Percentiles rank a stretch among this genome's conserved stretches.
Conservation (phyloP, 495 filamentous ascomycete species). For the Penicillium mononematosum region DNA sequence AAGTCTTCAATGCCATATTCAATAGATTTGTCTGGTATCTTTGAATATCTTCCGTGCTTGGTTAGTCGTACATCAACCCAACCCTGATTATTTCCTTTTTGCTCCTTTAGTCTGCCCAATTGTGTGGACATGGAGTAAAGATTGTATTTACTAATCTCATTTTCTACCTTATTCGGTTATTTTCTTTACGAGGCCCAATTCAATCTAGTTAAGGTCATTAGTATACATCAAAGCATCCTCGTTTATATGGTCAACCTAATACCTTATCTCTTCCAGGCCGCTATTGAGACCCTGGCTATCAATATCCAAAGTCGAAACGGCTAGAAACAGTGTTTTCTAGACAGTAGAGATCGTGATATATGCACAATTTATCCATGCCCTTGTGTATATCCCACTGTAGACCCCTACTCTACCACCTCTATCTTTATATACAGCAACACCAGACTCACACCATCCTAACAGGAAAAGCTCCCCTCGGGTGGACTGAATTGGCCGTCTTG, state of each 20-base stretch:
- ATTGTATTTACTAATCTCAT: neutral
- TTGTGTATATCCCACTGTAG: neutral
- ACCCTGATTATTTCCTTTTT: neutral
- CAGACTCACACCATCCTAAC: slow-evolving; percentile 5
- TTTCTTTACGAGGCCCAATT: neutral
- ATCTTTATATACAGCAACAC: neutral
- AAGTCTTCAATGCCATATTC: neutral
- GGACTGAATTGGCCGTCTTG: slow-evolving; percentile 2
- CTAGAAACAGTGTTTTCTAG: neutral
- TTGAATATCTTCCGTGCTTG: neutral
- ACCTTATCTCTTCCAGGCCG: neutral
- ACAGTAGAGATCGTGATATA: neutral
- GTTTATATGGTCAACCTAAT: neutral
- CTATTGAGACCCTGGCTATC: neutral
- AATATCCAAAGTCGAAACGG: neutral
- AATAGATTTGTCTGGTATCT: neutral
- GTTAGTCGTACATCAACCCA: neutral
- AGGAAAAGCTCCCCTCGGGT: neutral
- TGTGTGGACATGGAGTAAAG: neutral
- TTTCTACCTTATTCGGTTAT: neutral
- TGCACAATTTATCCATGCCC: neutral
- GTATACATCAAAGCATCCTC: neutral
- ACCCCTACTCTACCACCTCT: neutral
- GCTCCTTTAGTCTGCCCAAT: neutral
- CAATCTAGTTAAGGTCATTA: neutral